Evolutionary conservation across 2,329 filamentous ascomycete species (phyloP).

Genomic region (Harringtonia lauricola): DNA sequence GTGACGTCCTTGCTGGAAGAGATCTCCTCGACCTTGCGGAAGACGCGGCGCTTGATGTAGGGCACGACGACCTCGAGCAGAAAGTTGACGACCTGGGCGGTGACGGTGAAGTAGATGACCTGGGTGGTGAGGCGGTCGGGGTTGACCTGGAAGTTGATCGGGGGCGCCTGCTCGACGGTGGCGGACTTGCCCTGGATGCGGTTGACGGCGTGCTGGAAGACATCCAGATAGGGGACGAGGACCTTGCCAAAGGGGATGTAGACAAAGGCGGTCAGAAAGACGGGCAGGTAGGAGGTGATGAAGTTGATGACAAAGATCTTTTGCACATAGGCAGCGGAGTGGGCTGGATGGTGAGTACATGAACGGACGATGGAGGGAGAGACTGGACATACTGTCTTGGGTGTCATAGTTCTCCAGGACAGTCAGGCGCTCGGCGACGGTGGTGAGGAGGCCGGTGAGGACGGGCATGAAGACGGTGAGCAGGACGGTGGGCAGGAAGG

Average conservation of each 20-base stretch:
- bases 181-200: slow-evolving; percentile 68
- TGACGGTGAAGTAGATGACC: slow-evolving; percentile 93
- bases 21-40: slow-evolving; percentile 63
- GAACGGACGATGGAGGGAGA: neutral
- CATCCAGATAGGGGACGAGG: slow-evolving; percentile 74
- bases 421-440: slow-evolving; percentile 65
- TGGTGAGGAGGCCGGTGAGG: slow-evolving; percentile 63
- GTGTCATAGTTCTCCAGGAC: slow-evolving; percentile 90
- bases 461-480: slow-evolving; percentile 74
- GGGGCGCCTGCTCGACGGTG: slow-evolving; percentile 21
- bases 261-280: slow-evolving; percentile 66
- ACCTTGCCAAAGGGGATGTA: slow-evolving; percentile 76
- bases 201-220: slow-evolving; percentile 66
- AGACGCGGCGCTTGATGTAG: slow-evolving; percentile 67
- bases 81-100: slow-evolving; percentile 82
- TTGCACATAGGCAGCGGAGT: slow-evolving; percentile 73
- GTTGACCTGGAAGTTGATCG: slow-evolving; percentile 62
- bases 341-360: slow-evolving; percentile 36
- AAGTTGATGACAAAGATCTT: slow-evolving; percentile 90
- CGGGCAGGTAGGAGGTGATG: slow-evolving; percentile 68
- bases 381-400: slow-evolving; percentile 42
- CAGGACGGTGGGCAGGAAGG: slow-evolving; percentile 80
- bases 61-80: slow-evolving; percentile 77
- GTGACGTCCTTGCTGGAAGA: slow-evolving; percentile 32
- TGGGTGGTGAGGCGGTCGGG: slow-evolving; percentile 75